phyloP scores from a whole-genome alignment of 768 basidiomycete genomes.

The Mrakia hoshinonis region DNA sequence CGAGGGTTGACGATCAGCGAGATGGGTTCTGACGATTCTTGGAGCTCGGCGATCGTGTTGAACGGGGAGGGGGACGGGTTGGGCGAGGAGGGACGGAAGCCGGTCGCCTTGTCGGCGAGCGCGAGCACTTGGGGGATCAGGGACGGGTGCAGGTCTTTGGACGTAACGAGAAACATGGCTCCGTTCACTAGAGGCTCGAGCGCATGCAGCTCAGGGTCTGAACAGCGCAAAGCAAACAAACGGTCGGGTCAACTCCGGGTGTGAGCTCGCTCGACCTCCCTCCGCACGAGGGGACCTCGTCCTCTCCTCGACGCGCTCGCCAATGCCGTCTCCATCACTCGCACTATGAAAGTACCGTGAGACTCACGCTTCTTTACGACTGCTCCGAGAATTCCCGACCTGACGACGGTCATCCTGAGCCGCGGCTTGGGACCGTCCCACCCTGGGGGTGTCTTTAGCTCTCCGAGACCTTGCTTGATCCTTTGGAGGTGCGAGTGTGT shows the following conservation, averaged over 20 bases:
- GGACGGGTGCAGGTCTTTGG: not conserved
- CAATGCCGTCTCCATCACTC: no score
- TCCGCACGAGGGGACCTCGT: no score
- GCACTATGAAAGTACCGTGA: no score
- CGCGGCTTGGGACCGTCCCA: conserved; percentile 3
- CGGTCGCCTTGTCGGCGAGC: conserved; percentile 16
- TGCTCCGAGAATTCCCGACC: conserved; percentile 8
- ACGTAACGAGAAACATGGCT: conserved; percentile 22
- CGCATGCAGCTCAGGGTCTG: not conserved
- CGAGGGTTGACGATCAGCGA: conserved; percentile 17
- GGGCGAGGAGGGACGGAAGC: not conserved
- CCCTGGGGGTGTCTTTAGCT: conserved; percentile 5
- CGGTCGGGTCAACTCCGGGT: not conserved
- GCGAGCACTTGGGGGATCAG: conserved; percentile 17
- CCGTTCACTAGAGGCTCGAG: conserved; percentile 7
- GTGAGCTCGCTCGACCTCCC: no score
- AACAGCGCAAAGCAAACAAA: not conserved
- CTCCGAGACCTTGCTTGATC: not conserved
- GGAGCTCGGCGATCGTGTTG: not conserved
- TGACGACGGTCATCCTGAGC: conserved; percentile 4
- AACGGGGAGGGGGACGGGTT: not conserved
- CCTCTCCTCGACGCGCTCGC: no score
- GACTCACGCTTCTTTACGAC: conserved; percentile 16
- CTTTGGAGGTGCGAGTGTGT: not conserved
- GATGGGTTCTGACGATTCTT: not conserved